A percentile compares a stretch with the other conserved stretches of the same genome.
These are phyloP conservation scores for Phytophthora cryptogea DNA, from an alignment of 352 stramenopile species.

Conservation along the genomic window DNA sequence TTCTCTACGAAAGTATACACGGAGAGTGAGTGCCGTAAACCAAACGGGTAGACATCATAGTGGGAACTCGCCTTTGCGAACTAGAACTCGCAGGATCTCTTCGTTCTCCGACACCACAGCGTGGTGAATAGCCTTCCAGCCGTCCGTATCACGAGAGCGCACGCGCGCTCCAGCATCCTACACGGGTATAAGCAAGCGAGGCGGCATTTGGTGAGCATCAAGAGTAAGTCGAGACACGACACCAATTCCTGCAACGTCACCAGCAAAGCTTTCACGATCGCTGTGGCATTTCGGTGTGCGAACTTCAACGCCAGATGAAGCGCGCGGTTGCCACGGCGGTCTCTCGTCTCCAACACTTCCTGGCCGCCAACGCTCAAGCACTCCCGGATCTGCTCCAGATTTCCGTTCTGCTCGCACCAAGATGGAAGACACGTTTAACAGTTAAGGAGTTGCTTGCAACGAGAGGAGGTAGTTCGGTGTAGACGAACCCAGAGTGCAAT, in stretches of 20 bases:
- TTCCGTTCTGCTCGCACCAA: slow-evolving; percentile 49
- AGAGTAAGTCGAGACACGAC: too few species aligned
- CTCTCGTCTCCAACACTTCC: slow-evolving; percentile 53
- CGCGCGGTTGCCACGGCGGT: slow-evolving; percentile 60
- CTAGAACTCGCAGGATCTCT: slow-evolving; percentile 58
- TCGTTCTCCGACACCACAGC: slow-evolving; percentile 65
- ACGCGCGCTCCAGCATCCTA: slow-evolving; percentile 66
- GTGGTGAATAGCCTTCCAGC: slow-evolving; percentile 74
- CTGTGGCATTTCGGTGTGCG: slow-evolving; percentile 54
- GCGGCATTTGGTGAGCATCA: not conserved
- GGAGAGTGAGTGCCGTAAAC: not conserved
- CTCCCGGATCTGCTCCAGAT: slow-evolving; percentile 54
- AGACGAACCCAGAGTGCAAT: slow-evolving; percentile 61
- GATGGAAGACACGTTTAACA: not conserved
- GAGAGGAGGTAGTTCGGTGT: too few species aligned
- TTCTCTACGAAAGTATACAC: slow-evolving; percentile 50
- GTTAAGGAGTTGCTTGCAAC: not conserved
- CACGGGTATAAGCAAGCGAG: not conserved
- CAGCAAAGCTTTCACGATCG: slow-evolving; percentile 60
- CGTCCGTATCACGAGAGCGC: slow-evolving; percentile 55
- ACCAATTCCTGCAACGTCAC: too few species aligned
- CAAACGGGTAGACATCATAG: not conserved
- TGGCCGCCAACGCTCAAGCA: slow-evolving; percentile 28
- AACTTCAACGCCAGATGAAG: slow-evolving; percentile 76
- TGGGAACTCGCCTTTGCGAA: slow-evolving; percentile 40